Evolutionary conservation across 2,329 filamentous ascomycete species (phyloP), one percentile per base, ranked within the genome.

Genomic region (Arthrobotrys sinensis): DNA sequence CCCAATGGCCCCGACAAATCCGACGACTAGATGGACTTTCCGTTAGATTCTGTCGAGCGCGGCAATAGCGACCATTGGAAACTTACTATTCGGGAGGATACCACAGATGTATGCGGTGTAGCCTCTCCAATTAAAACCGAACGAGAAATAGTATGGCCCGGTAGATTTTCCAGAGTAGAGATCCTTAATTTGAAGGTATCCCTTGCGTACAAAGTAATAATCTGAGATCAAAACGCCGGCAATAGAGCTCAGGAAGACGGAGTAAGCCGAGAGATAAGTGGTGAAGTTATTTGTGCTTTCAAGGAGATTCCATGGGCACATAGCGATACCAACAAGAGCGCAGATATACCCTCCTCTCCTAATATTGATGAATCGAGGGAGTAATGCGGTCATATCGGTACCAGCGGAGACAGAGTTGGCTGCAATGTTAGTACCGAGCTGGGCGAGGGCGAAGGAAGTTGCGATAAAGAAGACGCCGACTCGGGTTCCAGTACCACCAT

Each of bases 161-260:
- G 85, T 86, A 69, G 86, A 87, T 67, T 90, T 89, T 8, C 89
- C 91, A 64, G 91, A 91, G 86, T 97, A 97, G 0, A 97, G 88
- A 69, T 93, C 90, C 82, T 89, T 90, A 80, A 95, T 87, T 80
- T 94, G 89, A 1, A 96, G 87, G 83, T 94, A 97, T 4, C 94
- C 94, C 75, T 88, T 90, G 73, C 94, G 91, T 4, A 97, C 92
- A 70, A 92, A 79, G 84, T 96, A 97, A 86, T 97, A 97, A 84
- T 97, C 94, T 81, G 88, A 89, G 77, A 94, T 87, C 86, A 97
- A 96, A 80, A 97, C 93, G n/a, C 94, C 94, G 0, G 93, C 94
- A 80, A 97, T 96, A 50, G 92, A 93, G 76, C 92, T 94, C n/a
- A 97, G 88, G 85, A 97, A 97, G 71, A 97, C 93, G 2, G 92